Evolutionary conservation across 805 yeast species (phyloP).

Genomic region (Metschnikowia gelsemii): DNA sequence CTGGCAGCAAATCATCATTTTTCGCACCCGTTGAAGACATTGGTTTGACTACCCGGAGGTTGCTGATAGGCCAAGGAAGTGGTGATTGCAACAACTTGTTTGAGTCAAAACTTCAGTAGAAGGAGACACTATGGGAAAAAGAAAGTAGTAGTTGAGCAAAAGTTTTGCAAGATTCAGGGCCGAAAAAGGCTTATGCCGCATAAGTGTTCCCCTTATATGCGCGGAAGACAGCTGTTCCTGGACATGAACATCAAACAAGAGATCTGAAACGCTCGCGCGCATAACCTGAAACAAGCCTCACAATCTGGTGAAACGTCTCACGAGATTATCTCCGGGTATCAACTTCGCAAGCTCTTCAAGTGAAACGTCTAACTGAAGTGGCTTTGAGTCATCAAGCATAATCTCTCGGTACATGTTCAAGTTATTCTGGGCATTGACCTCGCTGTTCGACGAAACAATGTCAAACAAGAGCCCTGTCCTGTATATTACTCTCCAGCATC

Average conservation of each 20-base stretch:
- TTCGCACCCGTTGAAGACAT: slow-evolving; percentile 12
- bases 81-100: no score
- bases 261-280: slow-evolving; percentile 12
- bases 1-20: slow-evolving; percentile 1
- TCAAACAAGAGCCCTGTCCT: slow-evolving; percentile 54
- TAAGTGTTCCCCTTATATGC: slow-evolving; percentile 7
- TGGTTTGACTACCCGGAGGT: no score
- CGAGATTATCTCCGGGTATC: slow-evolving; percentile 16
- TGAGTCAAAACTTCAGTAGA: no score
- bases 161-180: background rate
- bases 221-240: slow-evolving; percentile 8
- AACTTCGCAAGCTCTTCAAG: slow-evolving; percentile 48
- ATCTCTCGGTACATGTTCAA: slow-evolving; percentile 30
- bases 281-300: slow-evolving; percentile 11
- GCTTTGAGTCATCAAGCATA: slow-evolving; percentile 45
- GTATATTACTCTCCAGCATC: slow-evolving; percentile 73
- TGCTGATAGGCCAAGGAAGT: no score
- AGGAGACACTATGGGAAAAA: background rate
- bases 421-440: slow-evolving; percentile 33
- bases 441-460: slow-evolving; percentile 43
- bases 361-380: slow-evolving; percentile 51
- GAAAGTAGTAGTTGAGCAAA: background rate
- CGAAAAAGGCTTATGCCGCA: slow-evolving; percentile 1
- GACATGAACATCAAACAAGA: slow-evolving; percentile 5
- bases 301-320: slow-evolving; percentile 16